Evolutionary conservation across 805 yeast species (phyloP).

Genomic region (Debaryomyces hansenii): DNA sequence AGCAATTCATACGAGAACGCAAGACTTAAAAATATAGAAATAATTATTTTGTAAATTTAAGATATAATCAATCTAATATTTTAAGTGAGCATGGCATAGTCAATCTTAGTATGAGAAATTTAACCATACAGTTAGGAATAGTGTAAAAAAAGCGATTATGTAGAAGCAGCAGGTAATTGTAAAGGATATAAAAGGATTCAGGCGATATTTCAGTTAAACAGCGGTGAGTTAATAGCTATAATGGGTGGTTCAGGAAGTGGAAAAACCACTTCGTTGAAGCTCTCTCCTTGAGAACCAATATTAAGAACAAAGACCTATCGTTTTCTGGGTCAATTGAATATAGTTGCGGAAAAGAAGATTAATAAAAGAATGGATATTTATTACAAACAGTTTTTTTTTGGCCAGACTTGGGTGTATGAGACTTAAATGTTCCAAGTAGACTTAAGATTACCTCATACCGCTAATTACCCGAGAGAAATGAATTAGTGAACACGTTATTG

Average conservation of each 20-base stretch:
- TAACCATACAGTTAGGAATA: no score
- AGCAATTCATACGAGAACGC: no score
- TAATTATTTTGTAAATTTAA: no score
- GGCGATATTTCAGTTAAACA: conserved; percentile 57
- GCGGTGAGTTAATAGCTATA: conserved; percentile 71
- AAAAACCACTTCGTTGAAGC: conserved; percentile 78
- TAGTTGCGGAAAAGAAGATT: conserved; percentile 5
- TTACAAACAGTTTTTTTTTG: conserved; percentile 69
- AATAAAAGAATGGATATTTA: conserved; percentile 54
- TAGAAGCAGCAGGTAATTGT: not conserved
- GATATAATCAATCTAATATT: no score
- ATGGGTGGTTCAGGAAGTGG: conserved; percentile 91
- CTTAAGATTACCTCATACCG: conserved; percentile 53
- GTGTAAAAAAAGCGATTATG: no score
- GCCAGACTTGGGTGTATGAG: conserved; percentile 68
- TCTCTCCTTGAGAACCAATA: conserved; percentile 51
- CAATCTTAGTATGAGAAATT: not conserved
- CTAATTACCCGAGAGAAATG: conserved; percentile 43
- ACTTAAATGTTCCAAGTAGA: conserved; percentile 75
- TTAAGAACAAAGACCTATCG: conserved; percentile 38
- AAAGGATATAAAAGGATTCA: conserved; percentile 17
- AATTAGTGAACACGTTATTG: conserved; percentile 59
- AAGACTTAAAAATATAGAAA: no score
- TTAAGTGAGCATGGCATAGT: no score
- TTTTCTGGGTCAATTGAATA: conserved; percentile 47